Evolutionary conservation across 495 filamentous ascomycete genomes (phyloP).

Genomic region (Neurospora sp.): DNA sequence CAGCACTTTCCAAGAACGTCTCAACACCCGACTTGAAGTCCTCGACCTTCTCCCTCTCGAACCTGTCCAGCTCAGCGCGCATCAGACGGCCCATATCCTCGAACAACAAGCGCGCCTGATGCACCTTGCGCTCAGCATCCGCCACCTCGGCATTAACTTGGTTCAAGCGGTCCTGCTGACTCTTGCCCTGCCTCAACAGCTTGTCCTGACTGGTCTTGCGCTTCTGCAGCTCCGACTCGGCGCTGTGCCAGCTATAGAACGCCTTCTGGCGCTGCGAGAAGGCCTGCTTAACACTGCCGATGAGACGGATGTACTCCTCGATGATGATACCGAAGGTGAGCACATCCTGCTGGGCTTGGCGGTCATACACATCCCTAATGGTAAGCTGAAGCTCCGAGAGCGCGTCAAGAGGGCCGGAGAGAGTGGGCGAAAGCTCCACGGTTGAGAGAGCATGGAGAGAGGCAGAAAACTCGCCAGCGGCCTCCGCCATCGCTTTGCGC

Average conservation of each 20-base stretch:
- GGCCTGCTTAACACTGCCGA: slow-evolving; percentile 83
- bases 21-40: slow-evolving; percentile 98
- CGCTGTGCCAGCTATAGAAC: slow-evolving; percentile 83
- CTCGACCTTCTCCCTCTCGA: slow-evolving; percentile 96
- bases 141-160: slow-evolving; percentile 85
- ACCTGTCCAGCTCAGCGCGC: slow-evolving; percentile 81
- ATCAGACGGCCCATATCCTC: slow-evolving; percentile 96
- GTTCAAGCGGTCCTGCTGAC: slow-evolving; percentile 87
- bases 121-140: slow-evolving; percentile 88
- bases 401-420: slow-evolving; percentile 79
- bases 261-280: slow-evolving; percentile 90
- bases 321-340: slow-evolving; percentile 94
- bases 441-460: slow-evolving; percentile 82
- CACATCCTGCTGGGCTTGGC: slow-evolving; percentile 94
- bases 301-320: slow-evolving; percentile 95
- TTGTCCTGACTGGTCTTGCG: slow-evolving; percentile 81
- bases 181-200: slow-evolving; percentile 81
- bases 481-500: slow-evolving; percentile 84
- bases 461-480: slow-evolving; percentile 82
- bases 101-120: slow-evolving; percentile 80
- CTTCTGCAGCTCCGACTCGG: slow-evolving; percentile 82
- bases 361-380: slow-evolving; percentile 89
- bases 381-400: slow-evolving; percentile 87
- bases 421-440: slow-evolving; percentile 79
- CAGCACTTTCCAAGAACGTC: slow-evolving; percentile 90